A percentile compares a stretch with the other conserved stretches of the same genome.
Evolutionary conservation across 1,284 basidiomycete species (phyloP).

Genomic region (Fistulinella cinereoalba): DNA sequence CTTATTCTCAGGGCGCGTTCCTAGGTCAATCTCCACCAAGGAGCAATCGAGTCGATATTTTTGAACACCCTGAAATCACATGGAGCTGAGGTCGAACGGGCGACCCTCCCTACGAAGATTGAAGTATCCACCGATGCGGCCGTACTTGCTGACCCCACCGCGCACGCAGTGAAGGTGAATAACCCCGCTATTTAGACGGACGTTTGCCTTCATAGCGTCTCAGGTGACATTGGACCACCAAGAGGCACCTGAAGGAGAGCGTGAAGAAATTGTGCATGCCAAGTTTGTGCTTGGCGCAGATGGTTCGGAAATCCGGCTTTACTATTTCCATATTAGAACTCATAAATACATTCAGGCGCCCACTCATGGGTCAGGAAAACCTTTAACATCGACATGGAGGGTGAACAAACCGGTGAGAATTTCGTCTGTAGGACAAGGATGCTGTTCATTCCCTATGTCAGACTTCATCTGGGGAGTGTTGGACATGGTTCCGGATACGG

Average conservation of each 20-base stretch:
- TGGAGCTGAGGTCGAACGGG: slow-evolving; percentile 35
- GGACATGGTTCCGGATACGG: slow-evolving; percentile 49
- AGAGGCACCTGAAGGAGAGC: slow-evolving; percentile 26
- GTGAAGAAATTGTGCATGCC: slow-evolving; percentile 47
- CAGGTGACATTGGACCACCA: slow-evolving; percentile 39
- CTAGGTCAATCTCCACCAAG: slow-evolving; percentile 37
- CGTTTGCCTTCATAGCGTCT: slow-evolving; percentile 2
- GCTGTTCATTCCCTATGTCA: slow-evolving; percentile 16
- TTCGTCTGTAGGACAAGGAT: not conserved
- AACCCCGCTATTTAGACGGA: not conserved
- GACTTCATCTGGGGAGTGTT: slow-evolving; percentile 59
- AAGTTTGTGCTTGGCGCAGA: slow-evolving; percentile 58
- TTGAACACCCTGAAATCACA: slow-evolving; percentile 29
- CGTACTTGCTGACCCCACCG: slow-evolving; percentile 30
- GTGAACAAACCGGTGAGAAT: slow-evolving; percentile 49
- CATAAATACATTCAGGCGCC: slow-evolving; percentile 38
- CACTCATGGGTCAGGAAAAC: slow-evolving; percentile 60
- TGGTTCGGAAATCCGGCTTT: slow-evolving; percentile 29
- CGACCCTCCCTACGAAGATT: slow-evolving; percentile 32
- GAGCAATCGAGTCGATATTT: slow-evolving; percentile 36
- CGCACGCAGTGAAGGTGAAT: slow-evolving; percentile 36
- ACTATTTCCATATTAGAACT: not conserved
- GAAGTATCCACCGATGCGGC: slow-evolving; percentile 32
- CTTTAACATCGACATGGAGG: slow-evolving; percentile 53
- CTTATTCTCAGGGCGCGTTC: not conserved